These are phyloP conservation scores for Apiospora phragmitis DNA, from an alignment of 2,329 filamentous ascomycete genomes.

Conservation along the genomic window DNA sequence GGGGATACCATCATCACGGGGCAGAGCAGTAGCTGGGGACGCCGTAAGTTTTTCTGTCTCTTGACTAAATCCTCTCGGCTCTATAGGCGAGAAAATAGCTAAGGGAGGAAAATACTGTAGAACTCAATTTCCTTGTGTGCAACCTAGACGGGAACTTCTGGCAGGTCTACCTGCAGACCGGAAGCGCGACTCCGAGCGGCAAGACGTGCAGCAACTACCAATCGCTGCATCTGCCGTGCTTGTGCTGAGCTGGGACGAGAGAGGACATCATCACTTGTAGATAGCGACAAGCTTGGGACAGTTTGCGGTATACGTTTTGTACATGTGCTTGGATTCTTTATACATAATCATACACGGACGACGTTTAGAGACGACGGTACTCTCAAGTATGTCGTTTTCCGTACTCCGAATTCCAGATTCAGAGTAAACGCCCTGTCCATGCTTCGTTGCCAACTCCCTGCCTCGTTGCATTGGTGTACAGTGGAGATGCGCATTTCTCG, in stretches of 20 bases:
- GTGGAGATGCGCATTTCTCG: background rate
- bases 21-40: slow-evolving; percentile 43
- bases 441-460: background rate
- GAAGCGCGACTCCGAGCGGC: slow-evolving; percentile 48
- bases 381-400: background rate
- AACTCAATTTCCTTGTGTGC: slow-evolving; percentile 55
- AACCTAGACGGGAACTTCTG: slow-evolving; percentile 44
- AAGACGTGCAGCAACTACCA: slow-evolving; percentile 55
- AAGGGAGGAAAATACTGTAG: slow-evolving; percentile 20
- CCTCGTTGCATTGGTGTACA: background rate
- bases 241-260: slow-evolving; percentile 36
- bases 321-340: slow-evolving; percentile 7
- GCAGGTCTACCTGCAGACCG: slow-evolving; percentile 54
- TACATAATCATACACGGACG: slow-evolving; percentile 8
- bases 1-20: slow-evolving; percentile 46
- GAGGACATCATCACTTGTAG: background rate
- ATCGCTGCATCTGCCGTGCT: slow-evolving; percentile 53
- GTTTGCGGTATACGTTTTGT: slow-evolving; percentile 1
- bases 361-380: background rate
- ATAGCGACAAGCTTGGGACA: background rate
- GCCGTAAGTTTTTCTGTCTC: slow-evolving; percentile 33
- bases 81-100: background rate
- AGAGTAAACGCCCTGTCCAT: background rate
- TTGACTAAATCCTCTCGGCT: background rate
- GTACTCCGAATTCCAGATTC: background rate